Base-by-base conservation (phyloP, 2,329 filamentous ascomycete species). In the Arthrobotrys musiformis region DNA sequence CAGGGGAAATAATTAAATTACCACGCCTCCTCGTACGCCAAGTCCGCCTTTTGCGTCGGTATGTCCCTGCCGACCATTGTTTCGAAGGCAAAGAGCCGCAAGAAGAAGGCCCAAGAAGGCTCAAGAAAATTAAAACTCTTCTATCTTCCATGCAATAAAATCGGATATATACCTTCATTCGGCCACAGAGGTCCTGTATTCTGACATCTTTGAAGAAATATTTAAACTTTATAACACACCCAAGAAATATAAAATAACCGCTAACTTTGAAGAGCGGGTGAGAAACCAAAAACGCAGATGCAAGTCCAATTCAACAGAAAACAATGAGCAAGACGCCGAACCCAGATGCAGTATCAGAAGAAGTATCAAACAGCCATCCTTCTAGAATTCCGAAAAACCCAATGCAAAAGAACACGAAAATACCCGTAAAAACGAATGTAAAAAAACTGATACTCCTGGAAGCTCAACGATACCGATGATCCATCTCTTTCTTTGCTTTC, bases 401-500 rank as follows among this genome's bases (percentile, higher is more conserved):
- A 52, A 19, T 30, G 22, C 9, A 56, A 37, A 48, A 60, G 9
- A 60, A 61, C 37, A 46, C 42, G 56, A 40, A 22, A 24, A 40
- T 17, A 26, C n/a, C 37, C 7, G 8, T 13, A 37, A 33, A 40
- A 46, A 52, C 40, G 5, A 52, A 26, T 8, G 37, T 11, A 33
- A 26, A 9, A 63, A 46, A 28, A 17, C 30, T 6, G 9, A 30
- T 33, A 56, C 22, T 7, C 15, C 40, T n/a, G 6, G 0, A 52
- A 42, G 9, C 17, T 70, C 50, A 76, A 19, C 72, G 64, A 60
- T 58, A 70, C n/a, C 74, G 44, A 58, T 73, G 69, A 22, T 81
- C 83, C 82, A 87, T 84, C 37, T 86, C 84, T 70, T 81, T 83
- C 81, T 89, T 80, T 30, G 86, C 87, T 76, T 86, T 85, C 82